These are phyloP conservation scores for Rhodotorula toruloides DNA, from an alignment of 768 basidiomycete species.

Conservation along the genomic window DNA sequence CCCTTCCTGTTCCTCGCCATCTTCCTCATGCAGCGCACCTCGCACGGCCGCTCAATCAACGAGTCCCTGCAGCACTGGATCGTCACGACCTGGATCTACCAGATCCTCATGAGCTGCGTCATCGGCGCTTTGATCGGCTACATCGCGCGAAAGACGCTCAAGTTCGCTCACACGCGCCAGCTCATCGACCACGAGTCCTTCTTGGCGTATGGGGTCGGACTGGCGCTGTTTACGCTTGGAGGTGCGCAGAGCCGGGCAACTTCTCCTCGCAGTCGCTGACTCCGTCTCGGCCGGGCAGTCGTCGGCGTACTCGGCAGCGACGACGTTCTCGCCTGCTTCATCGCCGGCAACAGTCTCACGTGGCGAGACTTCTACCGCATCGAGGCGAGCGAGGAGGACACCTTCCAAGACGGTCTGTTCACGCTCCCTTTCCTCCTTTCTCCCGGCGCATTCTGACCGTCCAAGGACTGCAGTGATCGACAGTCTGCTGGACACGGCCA, in stretches of 20 bases:
- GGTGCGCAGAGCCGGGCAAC: no score
- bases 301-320: constrained; percentile 50
- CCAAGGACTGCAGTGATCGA: constrained; percentile 22
- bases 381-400: constrained; percentile 35
- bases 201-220: constrained; percentile 40
- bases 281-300: constrained; percentile 6
- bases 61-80: constrained; percentile 48
- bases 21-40: constrained; percentile 44
- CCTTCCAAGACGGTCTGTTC: constrained; percentile 39
- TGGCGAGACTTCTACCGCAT: constrained; percentile 35
- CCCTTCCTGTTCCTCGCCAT: constrained; percentile 50
- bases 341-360: constrained; percentile 39
- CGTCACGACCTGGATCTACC: constrained; percentile 44
- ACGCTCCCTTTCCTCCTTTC: background rate
- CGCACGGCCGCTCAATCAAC: constrained; percentile 42
- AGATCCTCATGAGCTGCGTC: constrained; percentile 46
- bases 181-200: constrained; percentile 50
- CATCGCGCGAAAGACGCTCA: constrained; percentile 46
- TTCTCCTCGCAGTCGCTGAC: constrained; percentile 16
- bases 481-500: constrained; percentile 28
- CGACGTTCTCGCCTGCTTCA: constrained; percentile 49
- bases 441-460: background rate
- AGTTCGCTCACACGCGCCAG: constrained; percentile 42
- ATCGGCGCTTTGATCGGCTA: constrained; percentile 49
- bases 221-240: constrained; percentile 39